phyloP scores from a whole-genome alignment of 495 filamentous ascomycete species.

The Astrothelium macrocarpum region DNA sequence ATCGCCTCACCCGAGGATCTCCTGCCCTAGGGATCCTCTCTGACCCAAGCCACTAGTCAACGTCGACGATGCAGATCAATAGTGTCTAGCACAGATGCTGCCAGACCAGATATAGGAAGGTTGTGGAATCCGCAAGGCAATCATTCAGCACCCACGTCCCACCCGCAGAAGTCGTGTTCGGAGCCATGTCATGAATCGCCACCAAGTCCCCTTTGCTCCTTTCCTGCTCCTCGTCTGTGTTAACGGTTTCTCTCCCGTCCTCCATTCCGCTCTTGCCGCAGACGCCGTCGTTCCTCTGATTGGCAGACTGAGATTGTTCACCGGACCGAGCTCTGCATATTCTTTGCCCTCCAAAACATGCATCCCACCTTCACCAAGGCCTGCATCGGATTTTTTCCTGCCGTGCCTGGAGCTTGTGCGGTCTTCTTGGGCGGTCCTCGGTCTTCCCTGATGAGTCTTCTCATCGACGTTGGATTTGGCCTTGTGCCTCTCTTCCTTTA shows the following conservation, averaged over 20 bases:
- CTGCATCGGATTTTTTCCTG: constrained; percentile 8
- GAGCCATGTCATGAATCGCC: constrained; percentile 28
- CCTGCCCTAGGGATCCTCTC: too few species aligned
- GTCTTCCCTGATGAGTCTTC: constrained; percentile 8
- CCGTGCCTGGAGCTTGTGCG: neutral
- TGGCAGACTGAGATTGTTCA: constrained; percentile 17
- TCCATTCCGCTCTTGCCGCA: constrained; percentile 10
- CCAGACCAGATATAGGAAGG: too few species aligned
- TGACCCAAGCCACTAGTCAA: too few species aligned
- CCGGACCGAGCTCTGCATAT: constrained; percentile 20
- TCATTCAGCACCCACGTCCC: neutral
- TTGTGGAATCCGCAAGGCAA: neutral
- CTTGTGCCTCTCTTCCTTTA: constrained; percentile 41
- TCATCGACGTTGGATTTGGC: constrained; percentile 24
- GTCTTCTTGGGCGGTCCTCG: constrained; percentile 14
- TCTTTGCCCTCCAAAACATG: constrained; percentile 17
- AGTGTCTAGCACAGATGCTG: too few species aligned
- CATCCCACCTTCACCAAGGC: constrained; percentile 5
- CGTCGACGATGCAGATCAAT: too few species aligned
- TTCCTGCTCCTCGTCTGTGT: constrained; percentile 13
- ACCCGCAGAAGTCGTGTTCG: constrained; percentile 25
- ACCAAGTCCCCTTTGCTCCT: constrained; percentile 24
- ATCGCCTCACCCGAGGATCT: too few species aligned
- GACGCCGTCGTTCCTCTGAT: constrained; percentile 11
- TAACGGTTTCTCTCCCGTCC: constrained; percentile 3